These are phyloP conservation scores for Bretziella fagacearum DNA, from an alignment of 2,329 filamentous ascomycete species.

Conservation along the genomic window DNA sequence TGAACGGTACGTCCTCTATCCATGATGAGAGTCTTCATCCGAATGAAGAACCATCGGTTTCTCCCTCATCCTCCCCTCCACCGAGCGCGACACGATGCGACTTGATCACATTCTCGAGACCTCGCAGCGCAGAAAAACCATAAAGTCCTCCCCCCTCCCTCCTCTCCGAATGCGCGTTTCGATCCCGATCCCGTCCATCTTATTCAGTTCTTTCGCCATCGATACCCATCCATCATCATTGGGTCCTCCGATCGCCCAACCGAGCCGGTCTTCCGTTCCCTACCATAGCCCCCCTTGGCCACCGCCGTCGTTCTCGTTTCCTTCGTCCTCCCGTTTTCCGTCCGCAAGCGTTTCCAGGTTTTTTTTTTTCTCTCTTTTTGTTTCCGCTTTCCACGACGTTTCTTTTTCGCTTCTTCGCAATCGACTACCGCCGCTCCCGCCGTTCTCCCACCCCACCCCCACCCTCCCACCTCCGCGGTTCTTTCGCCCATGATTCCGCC, in stretches of 20 bases:
- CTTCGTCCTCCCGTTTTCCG: constrained; percentile 1
- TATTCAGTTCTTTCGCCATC: background rate
- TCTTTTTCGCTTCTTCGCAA: background rate
- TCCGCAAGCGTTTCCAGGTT: constrained; percentile 15
- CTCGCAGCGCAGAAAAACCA: constrained; percentile 17
- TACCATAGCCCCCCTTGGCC: constrained; percentile 3
- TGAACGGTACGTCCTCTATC: constrained; percentile 77
- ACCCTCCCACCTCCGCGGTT: no score
- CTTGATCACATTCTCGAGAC: constrained; percentile 2
- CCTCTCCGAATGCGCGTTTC: constrained; percentile 18
- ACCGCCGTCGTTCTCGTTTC: constrained; percentile 17
- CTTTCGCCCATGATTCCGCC: no score
- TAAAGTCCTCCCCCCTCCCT: constrained; percentile 1
- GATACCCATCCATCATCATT: background rate
- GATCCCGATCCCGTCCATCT: constrained; percentile 20
- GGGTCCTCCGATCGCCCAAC: background rate
- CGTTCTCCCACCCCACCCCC: background rate
- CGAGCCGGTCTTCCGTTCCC: background rate
- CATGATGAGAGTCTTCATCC: background rate
- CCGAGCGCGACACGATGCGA: constrained; percentile 1
- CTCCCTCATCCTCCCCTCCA: background rate
- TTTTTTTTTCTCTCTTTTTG: background rate
- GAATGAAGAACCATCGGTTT: background rate
- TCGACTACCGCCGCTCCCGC: background rate
- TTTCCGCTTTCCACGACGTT: background rate